Conservation (phyloP, 306 rosid genomes). For the Begonia loranthoides region DNA sequence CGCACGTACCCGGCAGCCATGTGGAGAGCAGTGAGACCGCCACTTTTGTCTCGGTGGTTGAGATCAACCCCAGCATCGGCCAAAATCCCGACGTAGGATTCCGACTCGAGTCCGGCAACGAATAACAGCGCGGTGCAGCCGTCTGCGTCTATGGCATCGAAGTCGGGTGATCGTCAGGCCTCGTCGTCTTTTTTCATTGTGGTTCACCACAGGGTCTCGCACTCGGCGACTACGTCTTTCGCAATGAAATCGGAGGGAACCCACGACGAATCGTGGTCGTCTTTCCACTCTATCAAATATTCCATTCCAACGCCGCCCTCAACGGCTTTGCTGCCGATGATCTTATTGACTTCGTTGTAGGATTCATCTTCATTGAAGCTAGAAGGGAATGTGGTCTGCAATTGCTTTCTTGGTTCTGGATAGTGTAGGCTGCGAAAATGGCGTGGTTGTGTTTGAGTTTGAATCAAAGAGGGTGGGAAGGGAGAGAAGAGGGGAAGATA, state of each 20-base stretch:
- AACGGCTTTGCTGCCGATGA: slow-evolving; percentile 61
- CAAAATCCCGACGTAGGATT: slow-evolving; percentile 34
- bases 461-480: slow-evolving; percentile 16
- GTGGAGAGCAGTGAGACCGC: slow-evolving; percentile 56
- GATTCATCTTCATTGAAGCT: slow-evolving; percentile 28
- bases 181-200: slow-evolving; percentile 71
- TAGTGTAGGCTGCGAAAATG: slow-evolving; percentile 11
- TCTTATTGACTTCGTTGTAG: slow-evolving; percentile 60
- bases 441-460: slow-evolving; percentile 7
- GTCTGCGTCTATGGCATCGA: slow-evolving; percentile 53
- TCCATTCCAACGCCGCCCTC: slow-evolving; percentile 42
- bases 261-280: slow-evolving; percentile 78
- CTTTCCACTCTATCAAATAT: slow-evolving; percentile 76
- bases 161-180: slow-evolving; percentile 31
- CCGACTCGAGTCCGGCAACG: slow-evolving; percentile 66
- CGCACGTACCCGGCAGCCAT: slow-evolving; percentile 72
- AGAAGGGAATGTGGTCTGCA: not conserved
- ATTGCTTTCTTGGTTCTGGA: slow-evolving; percentile 28
- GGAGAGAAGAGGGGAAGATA: slow-evolving; percentile 6
- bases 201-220: slow-evolving; percentile 83
- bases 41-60: slow-evolving; percentile 41
- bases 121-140: slow-evolving; percentile 67
- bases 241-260: slow-evolving; percentile 61
- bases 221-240: slow-evolving; percentile 64
- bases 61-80: slow-evolving; percentile 52